These are phyloP conservation scores for Phytophthora idaei DNA, from an alignment of 352 stramenopile genomes.

Conservation along the genomic window DNA sequence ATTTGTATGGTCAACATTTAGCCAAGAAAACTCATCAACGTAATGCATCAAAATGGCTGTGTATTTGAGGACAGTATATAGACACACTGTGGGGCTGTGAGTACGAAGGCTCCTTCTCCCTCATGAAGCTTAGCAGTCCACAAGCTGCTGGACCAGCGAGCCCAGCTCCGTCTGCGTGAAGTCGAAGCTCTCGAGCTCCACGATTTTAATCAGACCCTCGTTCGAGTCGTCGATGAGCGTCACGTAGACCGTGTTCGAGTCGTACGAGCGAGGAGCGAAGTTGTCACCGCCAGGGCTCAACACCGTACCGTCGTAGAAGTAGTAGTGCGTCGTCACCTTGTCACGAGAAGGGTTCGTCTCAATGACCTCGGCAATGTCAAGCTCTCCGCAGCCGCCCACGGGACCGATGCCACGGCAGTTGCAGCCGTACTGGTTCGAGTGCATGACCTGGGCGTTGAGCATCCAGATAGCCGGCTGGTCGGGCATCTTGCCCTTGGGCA, in stretches of 20 bases:
- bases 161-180: slow-evolving; percentile 43
- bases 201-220: slow-evolving; percentile 61
- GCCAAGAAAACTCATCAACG: too few relatives aligned
- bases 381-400: slow-evolving; percentile 62
- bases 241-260: slow-evolving; percentile 54
- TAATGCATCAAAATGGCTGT: too few relatives aligned
- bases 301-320: slow-evolving; percentile 61
- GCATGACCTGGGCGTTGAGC: slow-evolving; percentile 59
- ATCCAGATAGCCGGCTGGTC: slow-evolving; percentile 68
- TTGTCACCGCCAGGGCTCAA: slow-evolving; percentile 48
- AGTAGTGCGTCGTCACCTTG: slow-evolving; percentile 66
- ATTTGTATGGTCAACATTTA: too few relatives aligned
- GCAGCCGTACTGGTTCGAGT: slow-evolving; percentile 65
- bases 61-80: too few relatives aligned
- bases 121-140: slow-evolving; percentile 31
- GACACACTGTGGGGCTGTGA: too few relatives aligned
- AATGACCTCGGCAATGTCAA: slow-evolving; percentile 75
- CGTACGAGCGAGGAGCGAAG: slow-evolving; percentile 43
- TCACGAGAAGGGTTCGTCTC: slow-evolving; percentile 44
- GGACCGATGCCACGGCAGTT: slow-evolving; percentile 68
- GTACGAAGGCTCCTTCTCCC: too few relatives aligned
- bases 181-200: slow-evolving; percentile 59
- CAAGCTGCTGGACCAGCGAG: slow-evolving; percentile 39
- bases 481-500: slow-evolving; percentile 39
- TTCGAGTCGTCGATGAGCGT: slow-evolving; percentile 64